Conservation (phyloP, 164 flowering plant species). For the Vitis amurensis region DNA sequence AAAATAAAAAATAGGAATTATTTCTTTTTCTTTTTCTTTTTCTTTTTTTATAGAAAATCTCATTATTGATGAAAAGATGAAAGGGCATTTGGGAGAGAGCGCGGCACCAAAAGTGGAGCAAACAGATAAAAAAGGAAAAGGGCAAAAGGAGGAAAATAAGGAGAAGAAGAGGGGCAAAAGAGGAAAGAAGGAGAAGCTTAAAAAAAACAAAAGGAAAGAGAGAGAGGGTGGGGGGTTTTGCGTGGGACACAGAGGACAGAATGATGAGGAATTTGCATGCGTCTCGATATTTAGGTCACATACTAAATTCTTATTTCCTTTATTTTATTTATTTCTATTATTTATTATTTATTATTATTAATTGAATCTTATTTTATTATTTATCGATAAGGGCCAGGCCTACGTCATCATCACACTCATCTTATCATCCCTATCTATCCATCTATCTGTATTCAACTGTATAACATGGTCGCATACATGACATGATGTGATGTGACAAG, state of each 20-base stretch:
- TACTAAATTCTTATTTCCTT: not conserved
- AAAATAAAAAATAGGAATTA: too few relatives aligned
- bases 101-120: not conserved
- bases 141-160: constrained; percentile 6
- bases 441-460: not conserved
- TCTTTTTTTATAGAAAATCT: too few relatives aligned
- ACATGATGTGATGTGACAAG: not conserved
- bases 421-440: too few relatives aligned
- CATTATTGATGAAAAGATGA: too few relatives aligned
- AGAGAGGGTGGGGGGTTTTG: constrained; percentile 23
- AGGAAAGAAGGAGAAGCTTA: constrained; percentile 10
- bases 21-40: too few relatives aligned
- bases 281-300: constrained; percentile 28
- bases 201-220: constrained; percentile 24
- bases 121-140: not conserved
- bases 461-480: constrained; percentile 2
- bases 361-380: not conserved
- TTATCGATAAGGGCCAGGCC: not conserved
- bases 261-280: constrained; percentile 52
- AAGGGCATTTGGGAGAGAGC: too few relatives aligned
- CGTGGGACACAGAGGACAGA: constrained; percentile 61
- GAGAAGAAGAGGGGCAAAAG: not conserved
- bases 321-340: not conserved
- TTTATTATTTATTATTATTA: not conserved
- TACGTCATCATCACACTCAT: constrained; percentile 1